phyloP scores from a whole-genome alignment of 345 rosid genomes.

The Boechera retrofracta region DNA sequence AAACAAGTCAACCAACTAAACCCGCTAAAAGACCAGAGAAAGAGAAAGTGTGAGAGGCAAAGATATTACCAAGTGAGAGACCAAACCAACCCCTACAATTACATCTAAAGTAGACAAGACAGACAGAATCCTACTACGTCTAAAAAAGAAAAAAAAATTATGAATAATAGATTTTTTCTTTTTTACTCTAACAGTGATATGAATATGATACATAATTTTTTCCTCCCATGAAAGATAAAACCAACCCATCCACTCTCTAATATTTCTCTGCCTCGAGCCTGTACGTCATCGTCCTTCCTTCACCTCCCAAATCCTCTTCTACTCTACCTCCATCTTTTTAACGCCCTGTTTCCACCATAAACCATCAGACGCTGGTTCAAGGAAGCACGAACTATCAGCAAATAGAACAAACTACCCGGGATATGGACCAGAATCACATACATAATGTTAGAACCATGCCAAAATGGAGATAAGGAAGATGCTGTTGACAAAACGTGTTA shows the following conservation, averaged over 20 bases:
- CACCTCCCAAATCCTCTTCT: slow-evolving; percentile 34
- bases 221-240: slow-evolving; percentile 17
- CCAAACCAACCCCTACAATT: slow-evolving; percentile 37
- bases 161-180: slow-evolving; percentile 30
- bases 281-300: slow-evolving; percentile 39
- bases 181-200: slow-evolving; percentile 40
- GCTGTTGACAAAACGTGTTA: slow-evolving; percentile 13
- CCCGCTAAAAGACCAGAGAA: slow-evolving; percentile 6
- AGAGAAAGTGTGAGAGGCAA: slow-evolving; percentile 10
- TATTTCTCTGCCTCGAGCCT: slow-evolving; percentile 39
- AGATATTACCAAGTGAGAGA: slow-evolving; percentile 39
- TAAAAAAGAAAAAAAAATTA: slow-evolving; percentile 12
- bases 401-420: not conserved
- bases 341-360: slow-evolving; percentile 39
- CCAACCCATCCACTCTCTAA: slow-evolving; percentile 16
- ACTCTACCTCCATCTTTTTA: slow-evolving; percentile 31
- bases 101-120: slow-evolving; percentile 37
- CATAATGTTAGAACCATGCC: not conserved
- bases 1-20: slow-evolving; percentile 31
- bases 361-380: slow-evolving; percentile 8
- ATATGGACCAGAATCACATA: slow-evolving; percentile 17
- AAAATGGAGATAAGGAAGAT: not conserved
- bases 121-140: slow-evolving; percentile 26
- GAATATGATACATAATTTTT: slow-evolving; percentile 36
- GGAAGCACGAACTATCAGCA: slow-evolving; percentile 1